Evolutionary conservation across 331 rosid genomes (phyloP).

Genomic region (Acacia pycnantha): DNA sequence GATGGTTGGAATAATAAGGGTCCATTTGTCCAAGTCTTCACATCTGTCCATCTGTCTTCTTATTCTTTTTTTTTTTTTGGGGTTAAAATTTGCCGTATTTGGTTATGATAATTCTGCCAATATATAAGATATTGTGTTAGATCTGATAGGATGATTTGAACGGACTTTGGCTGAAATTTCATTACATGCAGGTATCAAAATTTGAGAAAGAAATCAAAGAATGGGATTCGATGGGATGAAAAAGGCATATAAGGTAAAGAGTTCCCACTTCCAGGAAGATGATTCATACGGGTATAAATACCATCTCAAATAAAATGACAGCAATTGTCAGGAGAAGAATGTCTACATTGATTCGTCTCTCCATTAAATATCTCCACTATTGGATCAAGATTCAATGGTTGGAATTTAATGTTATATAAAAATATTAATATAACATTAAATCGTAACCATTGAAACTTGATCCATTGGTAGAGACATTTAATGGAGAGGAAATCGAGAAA

Average conservation of each 20-base stretch:
- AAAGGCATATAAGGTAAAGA: neutral
- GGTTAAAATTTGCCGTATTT: too few relatives aligned
- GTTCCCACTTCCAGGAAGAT: conserved; percentile 2
- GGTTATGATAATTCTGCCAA: neutral
- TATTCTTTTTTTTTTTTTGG: too few relatives aligned
- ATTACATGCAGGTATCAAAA: neutral
- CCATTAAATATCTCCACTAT: too few relatives aligned
- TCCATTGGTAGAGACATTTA: too few relatives aligned
- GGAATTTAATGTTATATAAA: too few relatives aligned
- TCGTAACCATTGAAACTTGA: too few relatives aligned
- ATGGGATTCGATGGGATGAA: conserved; percentile 7
- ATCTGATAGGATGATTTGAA: neutral
- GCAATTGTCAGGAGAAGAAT: neutral
- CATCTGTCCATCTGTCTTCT: neutral
- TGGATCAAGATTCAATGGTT: too few relatives aligned
- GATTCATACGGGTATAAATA: neutral
- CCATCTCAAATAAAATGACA: neutral
- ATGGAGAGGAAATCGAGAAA: too few relatives aligned
- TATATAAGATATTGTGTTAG: neutral
- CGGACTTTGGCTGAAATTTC: neutral
- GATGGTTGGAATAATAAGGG: neutral
- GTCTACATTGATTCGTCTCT: too few relatives aligned
- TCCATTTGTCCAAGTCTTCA: conserved; percentile 13
- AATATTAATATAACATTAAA: too few relatives aligned
- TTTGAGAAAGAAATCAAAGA: neutral